Evolutionary conservation across 768 basidiomycete genomes (phyloP), one percentile per base, ranked within the genome.

Genomic region (Pleurotus djamor): DNA sequence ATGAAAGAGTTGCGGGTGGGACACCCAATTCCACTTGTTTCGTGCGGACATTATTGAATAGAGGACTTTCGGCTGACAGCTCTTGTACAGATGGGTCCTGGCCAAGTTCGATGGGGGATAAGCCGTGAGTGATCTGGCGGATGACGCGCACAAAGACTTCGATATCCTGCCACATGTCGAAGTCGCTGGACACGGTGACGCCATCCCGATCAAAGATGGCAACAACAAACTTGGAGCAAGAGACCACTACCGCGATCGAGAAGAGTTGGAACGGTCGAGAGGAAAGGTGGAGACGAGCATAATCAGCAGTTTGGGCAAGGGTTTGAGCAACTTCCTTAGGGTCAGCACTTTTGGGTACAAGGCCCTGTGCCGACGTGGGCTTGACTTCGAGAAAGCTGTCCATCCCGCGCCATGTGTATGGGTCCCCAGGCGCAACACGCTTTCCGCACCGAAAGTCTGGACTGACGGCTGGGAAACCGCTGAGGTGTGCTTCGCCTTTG

Each of bases 141-240:
- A 72, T 54, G 51, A 68, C 68, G 33, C 63, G 63, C 45, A 73
- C 62, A 59, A 73, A 68, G 4, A 61, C 61, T 10, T 62, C 52
- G 3, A 59, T 55, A 48, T 71, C 58, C 5, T 47, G 28, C 52
- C 54, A 66, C 61, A 73, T 68, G 52, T 72, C 61, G 48, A 59
- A 61, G 32, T 59, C 50, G 14, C 63, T 63, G 32, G 71, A 73
- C 55, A 70, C 59, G 6, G 52, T 44, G 36, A 68, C 67, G 7
- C 72, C 72, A 28, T 58, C 67, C 41, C 69, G 69, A 52, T 73
- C 72, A 54, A 69, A 72, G 43, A 72, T 69, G 13, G 60, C 69
- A 43, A 73, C 70, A 36, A 62, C 67, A 56, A 74, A 74, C 13
- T 65, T 33, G 12, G 57, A 56, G 7, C 72, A 71, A 50, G 64